Percentiles rank a stretch among this genome's conserved stretches.
phyloP scores from a whole-genome alignment of 2,329 filamentous ascomycete species.

The Penicillium verrucosum region DNA sequence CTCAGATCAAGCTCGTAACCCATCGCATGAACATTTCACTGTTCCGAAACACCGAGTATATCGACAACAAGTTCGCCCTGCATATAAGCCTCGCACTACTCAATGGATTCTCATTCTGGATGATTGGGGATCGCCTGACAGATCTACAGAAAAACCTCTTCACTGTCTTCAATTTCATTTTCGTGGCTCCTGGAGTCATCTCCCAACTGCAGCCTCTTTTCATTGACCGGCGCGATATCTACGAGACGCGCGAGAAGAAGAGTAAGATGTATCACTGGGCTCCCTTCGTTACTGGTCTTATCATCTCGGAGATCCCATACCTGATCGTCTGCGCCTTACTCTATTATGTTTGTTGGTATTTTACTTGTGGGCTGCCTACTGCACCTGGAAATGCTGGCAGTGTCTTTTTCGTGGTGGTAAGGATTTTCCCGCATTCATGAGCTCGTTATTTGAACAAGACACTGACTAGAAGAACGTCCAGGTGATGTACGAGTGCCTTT shows the following conservation, averaged over 20 bases:
- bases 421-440: too few species aligned
- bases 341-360: neutral
- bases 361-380: neutral
- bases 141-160: neutral
- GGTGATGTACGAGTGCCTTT: neutral
- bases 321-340: neutral
- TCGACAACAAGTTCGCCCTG: neutral
- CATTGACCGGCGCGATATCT: neutral
- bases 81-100: neutral
- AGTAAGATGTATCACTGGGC: neutral
- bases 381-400: neutral
- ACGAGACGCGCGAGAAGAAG: neutral
- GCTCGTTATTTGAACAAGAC: too few species aligned
- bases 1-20: neutral
- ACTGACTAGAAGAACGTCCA: neutral
- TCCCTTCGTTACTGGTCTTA: neutral
- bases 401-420: neutral
- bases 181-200: neutral
- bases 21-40: neutral
- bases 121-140: neutral
- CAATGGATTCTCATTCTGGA: neutral
- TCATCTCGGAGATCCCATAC: neutral
- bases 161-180: neutral
- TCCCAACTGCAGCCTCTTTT: neutral
- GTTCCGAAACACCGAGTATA: neutral